A percentile compares a stretch with the other conserved stretches of the same genome.
phyloP scores from a whole-genome alignment of 2,329 filamentous ascomycete species.

The Aspergillus aculeatus region DNA sequence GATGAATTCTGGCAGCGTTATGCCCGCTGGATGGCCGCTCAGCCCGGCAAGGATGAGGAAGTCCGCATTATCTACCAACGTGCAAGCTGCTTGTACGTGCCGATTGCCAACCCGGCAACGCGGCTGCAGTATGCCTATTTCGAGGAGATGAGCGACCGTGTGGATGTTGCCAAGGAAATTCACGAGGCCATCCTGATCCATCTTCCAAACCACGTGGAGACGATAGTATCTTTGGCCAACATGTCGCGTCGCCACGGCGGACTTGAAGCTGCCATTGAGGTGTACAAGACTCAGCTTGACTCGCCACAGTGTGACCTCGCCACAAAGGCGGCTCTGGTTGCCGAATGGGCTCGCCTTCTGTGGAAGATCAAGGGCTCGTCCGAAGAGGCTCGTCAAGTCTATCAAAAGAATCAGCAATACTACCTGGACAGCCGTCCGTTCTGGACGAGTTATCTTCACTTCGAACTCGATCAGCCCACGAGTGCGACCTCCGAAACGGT shows the following conservation, averaged over 20 bases:
- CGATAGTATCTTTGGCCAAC: constrained; percentile 84
- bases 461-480: constrained; percentile 82
- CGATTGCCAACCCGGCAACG: constrained; percentile 78
- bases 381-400: constrained; percentile 79
- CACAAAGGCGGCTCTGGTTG: constrained; percentile 81
- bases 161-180: constrained; percentile 78
- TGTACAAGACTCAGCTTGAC: constrained; percentile 80
- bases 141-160: constrained; percentile 77
- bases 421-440: constrained; percentile 84
- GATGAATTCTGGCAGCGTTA: constrained; percentile 99
- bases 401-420: constrained; percentile 76
- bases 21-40: constrained; percentile 84
- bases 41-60: constrained; percentile 80
- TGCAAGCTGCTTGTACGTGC: constrained; percentile 80
- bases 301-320: constrained; percentile 69
- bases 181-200: constrained; percentile 74
- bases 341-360: constrained; percentile 80
- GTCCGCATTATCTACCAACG: constrained; percentile 88
- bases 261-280: constrained; percentile 77
- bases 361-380: constrained; percentile 83
- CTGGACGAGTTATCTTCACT: constrained; percentile 84
- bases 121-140: constrained; percentile 92
- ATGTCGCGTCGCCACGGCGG: constrained; percentile 79
- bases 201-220: constrained; percentile 80
- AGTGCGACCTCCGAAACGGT: constrained; percentile 61